phyloP scores from a whole-genome alignment of 2,329 filamentous ascomycete genomes.

The Chalaropsis ovoidea region DNA sequence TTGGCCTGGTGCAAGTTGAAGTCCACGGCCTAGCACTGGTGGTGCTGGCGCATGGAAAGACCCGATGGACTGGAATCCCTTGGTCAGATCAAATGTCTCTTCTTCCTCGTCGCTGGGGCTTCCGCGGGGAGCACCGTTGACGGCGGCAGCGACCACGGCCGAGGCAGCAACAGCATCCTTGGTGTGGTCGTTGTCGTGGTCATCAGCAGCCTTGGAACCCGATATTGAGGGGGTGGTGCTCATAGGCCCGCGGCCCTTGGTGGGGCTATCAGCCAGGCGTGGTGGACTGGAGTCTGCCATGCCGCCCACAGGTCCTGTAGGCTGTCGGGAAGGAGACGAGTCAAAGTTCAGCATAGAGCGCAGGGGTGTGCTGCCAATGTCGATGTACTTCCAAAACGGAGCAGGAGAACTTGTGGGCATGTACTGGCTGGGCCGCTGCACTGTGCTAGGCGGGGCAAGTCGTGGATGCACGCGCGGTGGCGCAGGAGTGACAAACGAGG shows the following conservation, averaged over 20 bases:
- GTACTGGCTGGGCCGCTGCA: conserved; percentile 71
- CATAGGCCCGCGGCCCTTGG: conserved; percentile 28
- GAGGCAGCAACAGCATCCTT: conserved; percentile 16
- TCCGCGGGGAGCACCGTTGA: conserved; percentile 15
- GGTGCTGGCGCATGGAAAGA: conserved; percentile 47
- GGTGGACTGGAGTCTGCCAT: conserved; percentile 16
- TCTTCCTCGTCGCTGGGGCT: conserved; percentile 38
- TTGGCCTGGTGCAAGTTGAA: conserved; percentile 26
- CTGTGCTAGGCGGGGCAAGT: conserved; percentile 68
- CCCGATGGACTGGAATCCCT: conserved; percentile 56
- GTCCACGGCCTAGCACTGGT: conserved; percentile 35
- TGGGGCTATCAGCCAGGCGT: conserved; percentile 18
- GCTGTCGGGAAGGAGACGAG: conserved; percentile 47
- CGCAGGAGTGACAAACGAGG: conserved; percentile 59
- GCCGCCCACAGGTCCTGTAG: conserved; percentile 23
- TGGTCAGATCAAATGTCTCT: conserved; percentile 48
- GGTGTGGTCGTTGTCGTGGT: conserved; percentile 31
- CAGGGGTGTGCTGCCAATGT: conserved; percentile 63
- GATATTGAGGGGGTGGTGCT: conserved; percentile 15
- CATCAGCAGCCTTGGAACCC: conserved; percentile 28
- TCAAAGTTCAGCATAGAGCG: conserved; percentile 43
- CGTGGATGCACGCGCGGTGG: conserved; percentile 63
- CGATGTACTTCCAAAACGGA: conserved; percentile 80
- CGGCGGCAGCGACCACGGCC: conserved; percentile 26
- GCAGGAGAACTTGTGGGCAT: conserved; percentile 79